Evolutionary conservation across 2,329 filamentous ascomycete species (phyloP).

Genomic region (Fusarium drepaniforme): DNA sequence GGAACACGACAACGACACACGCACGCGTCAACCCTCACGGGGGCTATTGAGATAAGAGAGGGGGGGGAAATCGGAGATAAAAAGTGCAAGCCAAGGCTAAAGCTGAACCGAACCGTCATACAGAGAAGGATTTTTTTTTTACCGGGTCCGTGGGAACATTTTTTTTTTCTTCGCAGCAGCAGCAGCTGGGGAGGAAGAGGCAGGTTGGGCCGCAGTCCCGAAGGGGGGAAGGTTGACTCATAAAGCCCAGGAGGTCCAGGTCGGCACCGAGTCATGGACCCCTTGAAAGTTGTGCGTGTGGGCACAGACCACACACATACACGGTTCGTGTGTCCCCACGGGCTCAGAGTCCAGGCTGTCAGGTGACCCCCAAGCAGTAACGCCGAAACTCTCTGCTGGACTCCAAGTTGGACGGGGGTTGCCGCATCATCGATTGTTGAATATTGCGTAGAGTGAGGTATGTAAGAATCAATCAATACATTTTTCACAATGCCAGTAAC

Average conservation of each 20-base stretch:
- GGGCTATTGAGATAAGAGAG: neutral
- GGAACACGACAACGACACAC: neutral
- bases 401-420: neutral
- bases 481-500: neutral
- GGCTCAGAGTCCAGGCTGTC: neutral
- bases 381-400: neutral
- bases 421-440: neutral
- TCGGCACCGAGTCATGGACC: conserved; percentile 41
- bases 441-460: neutral
- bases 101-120: conserved; percentile 16
- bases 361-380: neutral
- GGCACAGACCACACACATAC: neutral
- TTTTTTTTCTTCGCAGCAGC: neutral
- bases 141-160: conserved; percentile 37
- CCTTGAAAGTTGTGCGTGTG: neutral
- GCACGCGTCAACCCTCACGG: neutral
- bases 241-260: conserved; percentile 34
- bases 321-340: neutral
- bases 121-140: conserved; percentile 8
- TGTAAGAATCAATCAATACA: neutral
- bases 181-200: conserved; percentile 33
- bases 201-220: conserved; percentile 24
- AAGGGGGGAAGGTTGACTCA: conserved; percentile 44
- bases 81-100: conserved; percentile 8
- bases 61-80: neutral